Conservation (phyloP, 2,329 filamentous ascomycete genomes). For the Aspergillus caelatus region DNA sequence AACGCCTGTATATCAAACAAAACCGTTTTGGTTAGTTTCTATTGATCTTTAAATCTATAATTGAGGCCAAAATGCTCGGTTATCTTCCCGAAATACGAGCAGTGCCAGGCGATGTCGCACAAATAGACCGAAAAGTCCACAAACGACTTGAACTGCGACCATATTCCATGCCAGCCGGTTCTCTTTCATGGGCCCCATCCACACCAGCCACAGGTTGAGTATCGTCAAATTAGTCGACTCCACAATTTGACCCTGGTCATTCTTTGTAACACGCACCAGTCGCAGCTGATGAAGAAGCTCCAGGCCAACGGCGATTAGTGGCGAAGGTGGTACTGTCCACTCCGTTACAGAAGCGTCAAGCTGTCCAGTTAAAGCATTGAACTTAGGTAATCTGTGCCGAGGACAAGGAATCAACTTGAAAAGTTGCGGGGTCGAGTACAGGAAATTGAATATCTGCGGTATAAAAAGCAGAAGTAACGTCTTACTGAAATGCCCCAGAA, state of each 20-base stretch:
- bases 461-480: constrained; percentile 88
- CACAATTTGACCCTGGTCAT: constrained; percentile 69
- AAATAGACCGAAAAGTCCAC: constrained; percentile 82
- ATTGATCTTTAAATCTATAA: neutral
- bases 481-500: constrained; percentile 97
- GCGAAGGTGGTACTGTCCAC: constrained; percentile 72
- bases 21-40: neutral
- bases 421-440: constrained; percentile 90
- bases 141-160: constrained; percentile 72
- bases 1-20: neutral
- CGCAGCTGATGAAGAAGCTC: constrained; percentile 69
- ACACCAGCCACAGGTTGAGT: constrained; percentile 93
- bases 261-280: constrained; percentile 68
- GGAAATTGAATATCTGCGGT: constrained; percentile 94
- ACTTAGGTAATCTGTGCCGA: constrained; percentile 84
- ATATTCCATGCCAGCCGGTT: constrained; percentile 80
- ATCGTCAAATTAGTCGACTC: constrained; percentile 91
- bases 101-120: constrained; percentile 83
- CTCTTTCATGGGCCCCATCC: constrained; percentile 89
- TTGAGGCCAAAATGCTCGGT: constrained; percentile 47
- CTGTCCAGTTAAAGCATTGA: constrained; percentile 81
- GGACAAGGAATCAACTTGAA: constrained; percentile 91
- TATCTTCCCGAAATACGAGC: constrained; percentile 88
- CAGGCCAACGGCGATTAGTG: constrained; percentile 64
- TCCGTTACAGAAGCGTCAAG: constrained; percentile 84